Conservation (phyloP, 163 green algal genomes). For the Picocystis sp. region DNA sequence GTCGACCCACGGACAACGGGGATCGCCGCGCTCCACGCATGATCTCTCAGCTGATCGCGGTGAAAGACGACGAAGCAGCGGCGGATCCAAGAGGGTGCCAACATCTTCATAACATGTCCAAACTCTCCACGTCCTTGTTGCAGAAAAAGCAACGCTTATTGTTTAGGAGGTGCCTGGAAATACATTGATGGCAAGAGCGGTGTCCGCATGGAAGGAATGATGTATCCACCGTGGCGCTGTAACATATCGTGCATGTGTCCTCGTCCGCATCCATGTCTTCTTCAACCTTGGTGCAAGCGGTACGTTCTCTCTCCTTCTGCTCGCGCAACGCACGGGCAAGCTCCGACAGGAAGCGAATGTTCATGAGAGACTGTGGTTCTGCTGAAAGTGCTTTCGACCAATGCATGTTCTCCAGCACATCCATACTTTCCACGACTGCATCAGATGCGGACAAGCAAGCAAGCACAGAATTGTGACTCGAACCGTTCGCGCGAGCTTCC, state of each 20-base stretch:
- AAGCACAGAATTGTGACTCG: too few species aligned
- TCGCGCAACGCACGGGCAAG: too few species aligned
- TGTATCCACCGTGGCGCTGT: slow-evolving; percentile 9
- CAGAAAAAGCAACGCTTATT: slow-evolving; percentile 16
- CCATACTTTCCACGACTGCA: too few species aligned
- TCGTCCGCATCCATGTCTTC: slow-evolving; percentile 5
- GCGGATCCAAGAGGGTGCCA: background rate
- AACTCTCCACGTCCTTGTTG: slow-evolving; percentile 11
- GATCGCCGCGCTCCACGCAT: background rate
- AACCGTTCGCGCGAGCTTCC: background rate
- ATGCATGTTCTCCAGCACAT: too few species aligned
- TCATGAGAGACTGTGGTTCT: too few species aligned
- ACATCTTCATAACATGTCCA: slow-evolving; percentile 9
- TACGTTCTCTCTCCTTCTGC: too few species aligned
- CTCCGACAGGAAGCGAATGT: too few species aligned
- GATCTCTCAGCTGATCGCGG: background rate
- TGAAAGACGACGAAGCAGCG: too few species aligned
- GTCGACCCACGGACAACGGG: background rate
- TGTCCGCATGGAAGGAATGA: slow-evolving; percentile 12
- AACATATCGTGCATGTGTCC: slow-evolving; percentile 15
- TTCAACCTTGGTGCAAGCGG: background rate
- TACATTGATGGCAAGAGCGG: slow-evolving; percentile 10
- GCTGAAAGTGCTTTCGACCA: too few species aligned
- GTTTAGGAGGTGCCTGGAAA: slow-evolving; percentile 16
- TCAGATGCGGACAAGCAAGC: too few species aligned